A percentile compares a stretch with the other conserved stretches of the same genome.
phyloP scores from a whole-genome alignment of 1,284 basidiomycete genomes.

The Sparassis latifolia region DNA sequence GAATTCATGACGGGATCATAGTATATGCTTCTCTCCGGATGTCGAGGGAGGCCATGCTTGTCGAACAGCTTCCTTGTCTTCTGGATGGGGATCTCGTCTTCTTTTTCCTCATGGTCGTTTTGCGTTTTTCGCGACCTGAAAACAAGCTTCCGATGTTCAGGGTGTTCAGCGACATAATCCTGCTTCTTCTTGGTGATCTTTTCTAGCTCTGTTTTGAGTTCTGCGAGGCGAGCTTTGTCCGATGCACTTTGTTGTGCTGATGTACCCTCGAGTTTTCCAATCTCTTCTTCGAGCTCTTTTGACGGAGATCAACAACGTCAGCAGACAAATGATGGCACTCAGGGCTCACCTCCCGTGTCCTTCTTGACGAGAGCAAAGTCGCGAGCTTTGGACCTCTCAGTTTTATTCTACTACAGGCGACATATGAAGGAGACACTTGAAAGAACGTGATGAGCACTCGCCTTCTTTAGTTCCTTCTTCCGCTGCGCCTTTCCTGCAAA shows the following conservation, averaged over 20 bases:
- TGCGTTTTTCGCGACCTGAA: conserved; percentile 45
- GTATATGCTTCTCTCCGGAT: conserved; percentile 87
- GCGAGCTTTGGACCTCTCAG: conserved; percentile 67
- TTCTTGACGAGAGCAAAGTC: conserved; percentile 85
- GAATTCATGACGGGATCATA: conserved; percentile 93
- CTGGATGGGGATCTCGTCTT: conserved; percentile 26
- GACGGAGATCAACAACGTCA: not conserved
- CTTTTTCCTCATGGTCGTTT: conserved; percentile 40
- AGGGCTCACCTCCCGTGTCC: conserved; percentile 65
- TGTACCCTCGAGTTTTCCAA: conserved; percentile 51
- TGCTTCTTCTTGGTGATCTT: conserved; percentile 81
- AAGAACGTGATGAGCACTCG: conserved; percentile 25
- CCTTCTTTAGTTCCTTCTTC: conserved; percentile 90
- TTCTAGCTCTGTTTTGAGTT: conserved; percentile 73
- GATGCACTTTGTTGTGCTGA: conserved; percentile 33
- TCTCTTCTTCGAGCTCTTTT: conserved; percentile 65
- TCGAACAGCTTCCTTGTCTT: conserved; percentile 67
- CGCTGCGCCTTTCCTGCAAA: conserved; percentile 74
- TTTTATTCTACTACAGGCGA: conserved; percentile 75
- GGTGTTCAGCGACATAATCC: conserved; percentile 86
- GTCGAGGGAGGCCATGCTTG: conserved; percentile 74
- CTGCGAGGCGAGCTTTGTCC: conserved; percentile 50
- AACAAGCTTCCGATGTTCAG: conserved; percentile 78
- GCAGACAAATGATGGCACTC: not conserved
- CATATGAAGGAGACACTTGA: conserved; percentile 1